A percentile compares a stretch with the other conserved stretches of the same genome.
These are phyloP conservation scores for Vigna radiata DNA, from an alignment of 306 rosid species.

Conservation along the genomic window DNA sequence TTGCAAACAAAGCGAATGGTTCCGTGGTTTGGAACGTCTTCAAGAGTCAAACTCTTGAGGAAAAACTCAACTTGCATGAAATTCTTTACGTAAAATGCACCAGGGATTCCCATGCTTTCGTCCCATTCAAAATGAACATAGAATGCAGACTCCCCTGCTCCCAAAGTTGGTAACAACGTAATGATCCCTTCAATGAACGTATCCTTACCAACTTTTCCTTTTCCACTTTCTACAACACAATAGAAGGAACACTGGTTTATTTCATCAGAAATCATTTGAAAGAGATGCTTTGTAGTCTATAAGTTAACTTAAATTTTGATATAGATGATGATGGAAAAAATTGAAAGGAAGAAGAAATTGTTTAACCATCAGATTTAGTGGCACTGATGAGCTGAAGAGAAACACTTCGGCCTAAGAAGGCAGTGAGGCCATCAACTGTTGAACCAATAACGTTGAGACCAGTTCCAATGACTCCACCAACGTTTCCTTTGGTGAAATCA, in stretches of 20 bases:
- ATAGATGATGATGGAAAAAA: background rate
- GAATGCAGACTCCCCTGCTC: constrained; percentile 61
- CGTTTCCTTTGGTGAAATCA: constrained; percentile 20
- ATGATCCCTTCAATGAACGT: constrained; percentile 63
- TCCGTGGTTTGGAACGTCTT: constrained; percentile 70
- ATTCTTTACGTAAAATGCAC: constrained; percentile 73
- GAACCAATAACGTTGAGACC: constrained; percentile 42
- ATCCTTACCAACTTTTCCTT: constrained; percentile 63
- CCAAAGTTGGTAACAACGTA: constrained; percentile 48
- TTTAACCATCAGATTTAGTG: constrained; percentile 42
- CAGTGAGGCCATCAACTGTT: constrained; percentile 42
- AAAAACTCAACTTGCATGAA: constrained; percentile 70
- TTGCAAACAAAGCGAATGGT: constrained; percentile 70
- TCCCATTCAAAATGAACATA: constrained; percentile 66
- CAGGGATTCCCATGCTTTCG: constrained; percentile 61
- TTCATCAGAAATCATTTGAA: no score
- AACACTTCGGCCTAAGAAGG: constrained; percentile 49
- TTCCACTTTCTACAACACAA: constrained; percentile 50
- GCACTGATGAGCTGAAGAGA: constrained; percentile 55
- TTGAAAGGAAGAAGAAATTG: background rate
- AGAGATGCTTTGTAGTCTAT: no score
- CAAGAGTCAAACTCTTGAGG: constrained; percentile 66
- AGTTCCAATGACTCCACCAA: constrained; percentile 26
- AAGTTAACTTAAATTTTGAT: background rate
- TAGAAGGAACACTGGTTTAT: background rate